A percentile compares a stretch with the other conserved stretches of the same genome.
Evolutionary conservation across 495 filamentous ascomycete genomes (phyloP).

Genomic region (Penicillium simplicissimum): DNA sequence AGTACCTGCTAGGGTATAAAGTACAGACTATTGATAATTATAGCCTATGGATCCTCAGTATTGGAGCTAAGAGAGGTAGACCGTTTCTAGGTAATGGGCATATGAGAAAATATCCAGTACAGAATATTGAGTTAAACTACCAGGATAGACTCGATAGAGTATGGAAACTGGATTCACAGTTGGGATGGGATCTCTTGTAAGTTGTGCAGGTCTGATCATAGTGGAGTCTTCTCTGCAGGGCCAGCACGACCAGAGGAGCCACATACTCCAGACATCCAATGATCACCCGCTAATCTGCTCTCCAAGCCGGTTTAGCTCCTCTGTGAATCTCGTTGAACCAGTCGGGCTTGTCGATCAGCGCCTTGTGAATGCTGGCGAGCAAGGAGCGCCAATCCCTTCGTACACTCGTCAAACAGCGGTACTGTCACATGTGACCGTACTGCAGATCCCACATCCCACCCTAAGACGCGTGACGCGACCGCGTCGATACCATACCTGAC

Average conservation of each 20-base stretch:
- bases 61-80: background rate
- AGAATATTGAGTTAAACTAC: too few relatives aligned
- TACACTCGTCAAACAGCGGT: constrained; percentile 16
- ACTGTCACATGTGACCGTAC: constrained; percentile 26
- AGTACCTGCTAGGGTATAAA: background rate
- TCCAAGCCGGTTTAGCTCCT: background rate
- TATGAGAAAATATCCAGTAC: background rate
- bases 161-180: background rate
- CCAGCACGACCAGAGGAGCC: constrained; percentile 1
- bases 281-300: background rate
- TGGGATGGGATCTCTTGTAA: too few relatives aligned
- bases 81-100: background rate
- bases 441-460: constrained; percentile 1
- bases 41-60: background rate
- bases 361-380: constrained; percentile 19
- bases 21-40: background rate
- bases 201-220: background rate
- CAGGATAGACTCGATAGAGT: background rate
- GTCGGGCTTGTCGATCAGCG: constrained; percentile 10
- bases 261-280: background rate
- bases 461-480: constrained; percentile 35
- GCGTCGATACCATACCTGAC: constrained; percentile 34
- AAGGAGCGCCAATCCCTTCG: constrained; percentile 20
- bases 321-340: background rate
- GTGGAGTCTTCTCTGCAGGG: constrained; percentile 1